Base-by-base conservation (phyloP, 225 moss, liverwort and hornwort species). In the Climacium dendroides region DNA sequence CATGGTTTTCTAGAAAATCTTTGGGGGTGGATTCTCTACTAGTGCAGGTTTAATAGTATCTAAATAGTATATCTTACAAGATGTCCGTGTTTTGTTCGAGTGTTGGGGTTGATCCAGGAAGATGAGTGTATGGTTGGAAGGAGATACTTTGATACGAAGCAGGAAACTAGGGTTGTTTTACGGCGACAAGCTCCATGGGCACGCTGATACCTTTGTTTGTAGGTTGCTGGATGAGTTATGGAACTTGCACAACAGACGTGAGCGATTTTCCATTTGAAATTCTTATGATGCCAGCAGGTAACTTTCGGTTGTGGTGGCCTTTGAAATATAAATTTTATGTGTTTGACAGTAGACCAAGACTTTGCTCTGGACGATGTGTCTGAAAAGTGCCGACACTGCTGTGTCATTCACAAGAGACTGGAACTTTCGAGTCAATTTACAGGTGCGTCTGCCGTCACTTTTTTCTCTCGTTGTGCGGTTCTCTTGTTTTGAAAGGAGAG, bases 61-160 rank as follows among this genome's bases (percentile, higher is more conserved):
- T 15, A 26, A 54, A 17, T 20, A 81, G 57, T 70, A 39, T n/a
- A 19, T 81, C 81, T 81, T 64, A 67, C 55, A 57, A 89, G 74
- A 48, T 78, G 64, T 76, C 22, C 20, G 22, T 82, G 43, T 73
- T 84, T 47, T 74, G 74, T 88, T 57, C 52, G 67, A 89, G 79
- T 80, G 59, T 61, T 78, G 81, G 65, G 70, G 58, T 83, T 86
- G 89, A 65, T 85, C 78, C 91, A 91, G 89, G 91, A 91, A 88
- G 91, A 91, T 86, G 91, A 91, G 60, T 88, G 86, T 54, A 23
- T 88, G 47, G 61, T 83, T 53, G 83, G 88, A 88, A 85, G 88
- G 79, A 82, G 86, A 86, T 91, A 83, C 69, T 90, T 88, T 45
- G 74, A 91, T 83, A 62, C 83, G 59, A 91, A 88, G 88, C 83